Percentiles rank a stretch among this genome's conserved stretches.
Evolutionary conservation across 768 basidiomycete genomes (phyloP).

Genomic region (Fomitopsis serialis): DNA sequence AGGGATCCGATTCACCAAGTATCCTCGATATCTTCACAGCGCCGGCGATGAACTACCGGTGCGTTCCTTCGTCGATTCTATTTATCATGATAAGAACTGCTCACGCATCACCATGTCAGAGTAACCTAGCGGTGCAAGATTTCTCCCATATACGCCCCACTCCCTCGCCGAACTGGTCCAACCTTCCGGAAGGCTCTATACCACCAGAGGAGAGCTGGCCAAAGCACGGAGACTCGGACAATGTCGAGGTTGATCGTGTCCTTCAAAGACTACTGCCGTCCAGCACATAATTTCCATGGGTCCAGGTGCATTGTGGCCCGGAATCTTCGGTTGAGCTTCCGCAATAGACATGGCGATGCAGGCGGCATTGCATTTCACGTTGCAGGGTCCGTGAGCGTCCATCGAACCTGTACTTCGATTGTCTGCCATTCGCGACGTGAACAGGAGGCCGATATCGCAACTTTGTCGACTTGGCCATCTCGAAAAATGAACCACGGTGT

Average conservation of each 20-base stretch:
- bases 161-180: slow-evolving; percentile 75
- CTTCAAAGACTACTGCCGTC: not conserved
- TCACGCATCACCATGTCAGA: slow-evolving; percentile 18
- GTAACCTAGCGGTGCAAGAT: slow-evolving; percentile 60
- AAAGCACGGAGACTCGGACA: not conserved
- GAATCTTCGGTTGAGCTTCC: no score
- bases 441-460: no score
- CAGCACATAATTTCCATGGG: no score
- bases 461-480: no score
- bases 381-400: no score
- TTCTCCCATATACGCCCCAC: slow-evolving; percentile 79
- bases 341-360: no score
- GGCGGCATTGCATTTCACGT: no score
- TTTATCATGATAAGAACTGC: not conserved
- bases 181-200: slow-evolving; percentile 5
- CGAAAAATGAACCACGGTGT: no score
- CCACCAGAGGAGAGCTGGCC: slow-evolving; percentile 9
- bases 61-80: not conserved
- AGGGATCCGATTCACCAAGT: slow-evolving; percentile 55
- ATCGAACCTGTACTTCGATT: no score
- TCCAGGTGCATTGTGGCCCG: no score
- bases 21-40: slow-evolving; percentile 39
- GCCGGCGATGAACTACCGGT: not conserved
- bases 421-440: no score
- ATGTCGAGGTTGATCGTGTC: not conserved